A percentile compares a stretch with the other conserved stretches of the same genome.
These are phyloP conservation scores for Metrosideros polymorpha DNA, from an alignment of 441 rosid species.

Conservation along the genomic window DNA sequence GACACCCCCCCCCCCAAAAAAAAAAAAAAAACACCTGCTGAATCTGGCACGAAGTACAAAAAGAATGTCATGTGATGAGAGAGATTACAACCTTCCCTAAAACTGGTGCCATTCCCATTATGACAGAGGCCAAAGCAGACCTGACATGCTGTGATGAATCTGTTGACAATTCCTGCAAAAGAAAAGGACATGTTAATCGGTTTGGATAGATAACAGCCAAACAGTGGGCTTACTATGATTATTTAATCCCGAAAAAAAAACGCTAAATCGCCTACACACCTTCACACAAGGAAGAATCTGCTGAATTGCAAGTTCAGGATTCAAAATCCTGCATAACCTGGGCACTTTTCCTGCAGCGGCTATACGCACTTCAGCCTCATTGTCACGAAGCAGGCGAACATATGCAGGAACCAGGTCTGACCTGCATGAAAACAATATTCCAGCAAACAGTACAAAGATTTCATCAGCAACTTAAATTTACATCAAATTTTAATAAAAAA, in stretches of 20 bases:
- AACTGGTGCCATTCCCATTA: constrained; percentile 99
- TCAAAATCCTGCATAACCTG: constrained; percentile 73
- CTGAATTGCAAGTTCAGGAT: constrained; percentile 78
- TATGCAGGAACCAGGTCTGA: constrained; percentile 87
- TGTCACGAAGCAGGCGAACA: constrained; percentile 84
- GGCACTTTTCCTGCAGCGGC: constrained; percentile 99
- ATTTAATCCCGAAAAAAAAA: neutral
- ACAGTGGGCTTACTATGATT: neutral
- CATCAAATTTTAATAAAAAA: neutral
- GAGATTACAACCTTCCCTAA: constrained; percentile 70
- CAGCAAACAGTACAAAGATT: neutral
- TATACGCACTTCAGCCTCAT: constrained; percentile 98
- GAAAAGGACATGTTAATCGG: neutral
- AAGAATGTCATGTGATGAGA: neutral
- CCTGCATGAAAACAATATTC: constrained; percentile 22
- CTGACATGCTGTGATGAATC: constrained; percentile 99
- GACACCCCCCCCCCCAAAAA: no score
- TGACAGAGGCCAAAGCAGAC: constrained; percentile 95
- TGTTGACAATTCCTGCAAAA: constrained; percentile 76
- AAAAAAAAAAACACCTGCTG: neutral
- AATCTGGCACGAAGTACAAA: neutral
- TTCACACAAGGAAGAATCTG: constrained; percentile 86
- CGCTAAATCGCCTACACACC: constrained; percentile 23
- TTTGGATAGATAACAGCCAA: neutral
- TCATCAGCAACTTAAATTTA: neutral